Conservation (phyloP, 1,284 basidiomycete genomes). For the Puccinia horiana region DNA sequence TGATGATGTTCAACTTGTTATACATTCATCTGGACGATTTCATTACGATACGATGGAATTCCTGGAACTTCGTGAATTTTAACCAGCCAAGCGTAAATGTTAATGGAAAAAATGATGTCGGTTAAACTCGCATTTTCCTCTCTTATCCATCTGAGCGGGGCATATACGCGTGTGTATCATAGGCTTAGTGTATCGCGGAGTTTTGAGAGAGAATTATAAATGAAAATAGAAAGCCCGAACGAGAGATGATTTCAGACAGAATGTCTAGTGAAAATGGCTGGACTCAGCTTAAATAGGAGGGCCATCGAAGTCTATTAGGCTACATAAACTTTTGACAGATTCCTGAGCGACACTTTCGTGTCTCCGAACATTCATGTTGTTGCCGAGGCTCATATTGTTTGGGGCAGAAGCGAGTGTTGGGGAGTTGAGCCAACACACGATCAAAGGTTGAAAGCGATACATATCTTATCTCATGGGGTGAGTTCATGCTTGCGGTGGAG, state of each 20-base stretch:
- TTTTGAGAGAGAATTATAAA: background rate
- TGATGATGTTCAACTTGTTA: background rate
- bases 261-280: background rate
- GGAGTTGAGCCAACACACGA: background rate
- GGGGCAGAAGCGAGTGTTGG: slow-evolving; percentile 10
- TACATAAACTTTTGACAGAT: background rate
- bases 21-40: background rate
- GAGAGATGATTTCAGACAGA: background rate
- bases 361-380: background rate
- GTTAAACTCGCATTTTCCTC: background rate
- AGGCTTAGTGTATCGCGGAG: background rate
- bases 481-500: background rate
- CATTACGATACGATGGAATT: background rate
- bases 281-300: background rate
- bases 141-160: background rate
- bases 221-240: background rate
- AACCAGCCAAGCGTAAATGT: background rate
- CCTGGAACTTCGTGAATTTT: background rate
- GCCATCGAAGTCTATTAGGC: slow-evolving; percentile 8
- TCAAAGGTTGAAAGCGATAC: background rate
- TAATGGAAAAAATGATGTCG: background rate
- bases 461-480: slow-evolving; percentile 5
- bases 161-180: background rate
- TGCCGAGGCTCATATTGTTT: background rate
- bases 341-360: background rate